These are phyloP conservation scores for Thermomyces lanuginosus DNA, from an alignment of 2,329 filamentous ascomycete species.

Conservation along the genomic window DNA sequence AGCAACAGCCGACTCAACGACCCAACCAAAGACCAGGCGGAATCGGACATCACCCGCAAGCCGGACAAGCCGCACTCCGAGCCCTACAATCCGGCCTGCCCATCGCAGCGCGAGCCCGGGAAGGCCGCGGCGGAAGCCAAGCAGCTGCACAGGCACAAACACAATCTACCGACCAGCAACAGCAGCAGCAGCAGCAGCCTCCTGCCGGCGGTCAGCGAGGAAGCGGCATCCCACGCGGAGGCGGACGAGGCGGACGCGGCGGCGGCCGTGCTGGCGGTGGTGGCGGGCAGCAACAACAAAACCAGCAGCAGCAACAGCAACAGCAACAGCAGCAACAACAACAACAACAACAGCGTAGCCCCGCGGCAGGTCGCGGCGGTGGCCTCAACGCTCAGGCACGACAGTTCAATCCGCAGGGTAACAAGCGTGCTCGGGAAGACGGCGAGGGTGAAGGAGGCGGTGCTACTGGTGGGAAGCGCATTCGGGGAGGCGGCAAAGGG, in stretches of 20 bases:
- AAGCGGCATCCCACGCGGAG: slow-evolving; percentile 16
- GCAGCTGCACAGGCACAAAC: slow-evolving; percentile 3
- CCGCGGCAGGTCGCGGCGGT: slow-evolving; percentile 14
- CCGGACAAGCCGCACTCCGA: slow-evolving; percentile 27
- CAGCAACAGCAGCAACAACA: slow-evolving; percentile 17
- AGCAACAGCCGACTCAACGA: slow-evolving; percentile 12
- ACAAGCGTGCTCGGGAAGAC: slow-evolving; percentile 41
- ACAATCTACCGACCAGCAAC: too few relatives aligned
- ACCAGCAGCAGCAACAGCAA: slow-evolving; percentile 12
- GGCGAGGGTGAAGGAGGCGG: slow-evolving; percentile 24
- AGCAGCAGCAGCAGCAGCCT: slow-evolving; percentile 1
- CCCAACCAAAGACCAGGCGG: slow-evolving; percentile 17
- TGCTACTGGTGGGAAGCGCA: slow-evolving; percentile 30
- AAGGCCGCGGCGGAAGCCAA: slow-evolving; percentile 22
- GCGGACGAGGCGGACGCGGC: slow-evolving; percentile 26
- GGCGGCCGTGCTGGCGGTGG: too few relatives aligned
- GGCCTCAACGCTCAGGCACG: slow-evolving; percentile 33
- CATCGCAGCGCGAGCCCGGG: slow-evolving; percentile 26
- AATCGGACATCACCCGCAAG: slow-evolving; percentile 10
- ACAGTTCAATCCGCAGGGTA: slow-evolving; percentile 41
- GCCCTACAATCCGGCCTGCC: slow-evolving; percentile 30
- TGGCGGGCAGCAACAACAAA: slow-evolving; percentile 13
- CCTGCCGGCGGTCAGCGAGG: slow-evolving; percentile 3
- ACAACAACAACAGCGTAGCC: slow-evolving; percentile 12
- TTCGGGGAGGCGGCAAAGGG: slow-evolving; percentile 25